Evolutionary conservation across 441 rosid genomes (phyloP).

Genomic region (Brassica balearica): DNA sequence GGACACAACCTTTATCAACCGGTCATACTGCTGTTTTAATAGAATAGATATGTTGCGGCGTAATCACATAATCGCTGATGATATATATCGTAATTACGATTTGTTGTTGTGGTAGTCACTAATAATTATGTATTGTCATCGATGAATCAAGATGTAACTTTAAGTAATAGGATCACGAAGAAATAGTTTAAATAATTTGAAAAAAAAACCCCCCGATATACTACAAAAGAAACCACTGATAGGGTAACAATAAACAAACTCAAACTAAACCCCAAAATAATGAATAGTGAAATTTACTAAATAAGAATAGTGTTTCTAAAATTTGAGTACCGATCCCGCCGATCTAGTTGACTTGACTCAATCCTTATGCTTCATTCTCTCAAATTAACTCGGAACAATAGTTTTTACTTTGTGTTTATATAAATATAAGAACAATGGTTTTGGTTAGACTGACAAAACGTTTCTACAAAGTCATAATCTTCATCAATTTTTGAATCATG

Average conservation of each 20-base stretch:
- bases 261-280: background rate
- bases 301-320: background rate
- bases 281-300: background rate
- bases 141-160: conserved; percentile 1
- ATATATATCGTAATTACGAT: background rate
- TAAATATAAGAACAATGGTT: background rate
- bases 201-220: background rate
- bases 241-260: background rate
- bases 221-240: background rate
- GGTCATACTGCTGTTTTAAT: no score
- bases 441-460: background rate
- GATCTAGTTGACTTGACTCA: conserved; percentile 18
- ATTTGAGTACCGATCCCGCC: background rate
- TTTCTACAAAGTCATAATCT: background rate
- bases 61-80: background rate
- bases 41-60: background rate
- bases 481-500: conserved; percentile 10
- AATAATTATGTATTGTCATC: background rate
- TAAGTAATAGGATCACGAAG: background rate
- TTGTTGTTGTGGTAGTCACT: conserved; percentile 2
- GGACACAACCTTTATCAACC: no score
- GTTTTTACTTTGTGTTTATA: background rate
- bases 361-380: background rate
- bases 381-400: conserved; percentile 2
- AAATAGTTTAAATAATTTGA: background rate